Base-by-base conservation (phyloP, 306 rosid species). In the Cucurbita ficifolia region DNA sequence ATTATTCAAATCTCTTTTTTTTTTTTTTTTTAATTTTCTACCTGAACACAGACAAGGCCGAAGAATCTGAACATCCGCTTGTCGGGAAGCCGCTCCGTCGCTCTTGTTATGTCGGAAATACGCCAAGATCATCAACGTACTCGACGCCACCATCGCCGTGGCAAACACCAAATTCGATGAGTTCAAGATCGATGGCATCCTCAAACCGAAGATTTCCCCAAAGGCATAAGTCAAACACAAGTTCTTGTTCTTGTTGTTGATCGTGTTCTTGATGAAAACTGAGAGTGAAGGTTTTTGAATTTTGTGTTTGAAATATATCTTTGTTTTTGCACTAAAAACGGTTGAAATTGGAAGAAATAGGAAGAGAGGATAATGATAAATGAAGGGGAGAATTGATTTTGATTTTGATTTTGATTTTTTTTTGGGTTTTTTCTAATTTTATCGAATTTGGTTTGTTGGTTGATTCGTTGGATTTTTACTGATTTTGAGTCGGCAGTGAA, bases 101-200 rank as follows among this genome's bases (percentile, higher is more conserved):
- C 36, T 8, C 48, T 73, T 73, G 6, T 63, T 82, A 2, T 70
- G 83, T 42, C 76, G 53, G 4, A 75, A 76, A 52, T 81, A 85
- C 40, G 79, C 81, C 5, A 85, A 78, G 51, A 81, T 77, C 22
- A 87, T 69, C 16, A 82, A 64, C 39, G 92, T 85, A 79, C 78
- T 85, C 13, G 92, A 87, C 2, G 83, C 71, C 29, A 81, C 78
- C 87, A 87, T 83, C 38, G 87, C 86, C 5, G 89, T 83, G 57
- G 91, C 83, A n/a, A 87, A 75, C 61, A 81, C 83, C 61, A 87
- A 53, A 38, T 82, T 81, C 5, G 77, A 82, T 19, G 87, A 85
- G 36, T 36, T 29, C 29, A 72, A 11, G 8, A 87, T 65, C 29
- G 87, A 73, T 50, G 87, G 63, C 91, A 87, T 87, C 11, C 57